Conservation (phyloP, 140 eudicot species). For the Ambrosia hybrid region DNA sequence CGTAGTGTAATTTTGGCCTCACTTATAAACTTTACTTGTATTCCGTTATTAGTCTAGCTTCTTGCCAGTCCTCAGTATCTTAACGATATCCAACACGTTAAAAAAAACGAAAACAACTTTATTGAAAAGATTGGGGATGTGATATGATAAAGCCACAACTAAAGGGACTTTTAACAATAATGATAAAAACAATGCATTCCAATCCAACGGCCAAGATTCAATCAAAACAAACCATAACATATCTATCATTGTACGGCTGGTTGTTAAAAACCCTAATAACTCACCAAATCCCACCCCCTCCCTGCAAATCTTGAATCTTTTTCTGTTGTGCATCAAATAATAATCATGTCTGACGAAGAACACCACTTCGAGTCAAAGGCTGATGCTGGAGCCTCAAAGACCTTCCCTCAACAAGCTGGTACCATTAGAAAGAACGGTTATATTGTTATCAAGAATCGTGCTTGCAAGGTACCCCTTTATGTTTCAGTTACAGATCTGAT, state of each 20-base stretch:
- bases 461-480: constrained; percentile 54
- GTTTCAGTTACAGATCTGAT: background rate
- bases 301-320: constrained; percentile 26
- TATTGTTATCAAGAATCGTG: constrained; percentile 67
- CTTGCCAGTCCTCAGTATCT: too few relatives aligned
- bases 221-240: constrained; percentile 11
- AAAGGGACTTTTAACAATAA: background rate
- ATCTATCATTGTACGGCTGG: constrained; percentile 27
- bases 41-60: too few relatives aligned
- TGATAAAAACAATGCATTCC: constrained; percentile 6
- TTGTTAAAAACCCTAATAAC: constrained; percentile 33
- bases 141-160: background rate
- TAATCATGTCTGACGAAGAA: constrained; percentile 86
- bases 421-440: constrained; percentile 75
- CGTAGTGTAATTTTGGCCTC: too few relatives aligned
- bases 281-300: too few relatives aligned
- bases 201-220: constrained; percentile 29
- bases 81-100: too few relatives aligned
- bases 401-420: constrained; percentile 85
- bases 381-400: constrained; percentile 82
- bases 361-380: constrained; percentile 85
- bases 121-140: background rate
- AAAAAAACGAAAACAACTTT: background rate
- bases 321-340: constrained; percentile 13
- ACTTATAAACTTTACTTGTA: too few relatives aligned